phyloP scores from a whole-genome alignment of 805 yeast genomes.

The Naumovozyma castellii region DNA sequence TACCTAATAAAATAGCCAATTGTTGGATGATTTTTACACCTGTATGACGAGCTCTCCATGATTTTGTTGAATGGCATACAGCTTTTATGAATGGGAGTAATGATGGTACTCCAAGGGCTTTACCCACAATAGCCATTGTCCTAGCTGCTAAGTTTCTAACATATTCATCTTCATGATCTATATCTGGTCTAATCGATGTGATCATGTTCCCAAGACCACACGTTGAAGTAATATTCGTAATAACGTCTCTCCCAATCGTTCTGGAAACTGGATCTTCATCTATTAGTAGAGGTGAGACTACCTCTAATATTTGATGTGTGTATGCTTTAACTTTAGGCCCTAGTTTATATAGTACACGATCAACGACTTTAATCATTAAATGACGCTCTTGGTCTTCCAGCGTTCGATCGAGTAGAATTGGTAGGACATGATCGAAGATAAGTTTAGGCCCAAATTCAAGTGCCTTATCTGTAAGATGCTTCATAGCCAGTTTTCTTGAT shows the following conservation, averaged over 20 bases:
- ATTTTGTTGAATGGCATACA: constrained; percentile 63
- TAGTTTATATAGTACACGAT: constrained; percentile 55
- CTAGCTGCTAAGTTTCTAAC: constrained; percentile 68
- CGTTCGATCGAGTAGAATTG: constrained; percentile 60
- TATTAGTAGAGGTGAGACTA: constrained; percentile 66
- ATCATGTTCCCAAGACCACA: constrained; percentile 78
- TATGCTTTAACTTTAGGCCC: constrained; percentile 62
- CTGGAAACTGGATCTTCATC: constrained; percentile 74
- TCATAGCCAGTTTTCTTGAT: constrained; percentile 57
- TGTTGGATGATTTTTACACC: constrained; percentile 74
- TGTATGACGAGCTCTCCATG: constrained; percentile 77
- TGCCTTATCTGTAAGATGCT: constrained; percentile 57
- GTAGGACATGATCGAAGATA: constrained; percentile 62
- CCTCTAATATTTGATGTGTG: constrained; percentile 61
- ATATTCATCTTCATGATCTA: constrained; percentile 74
- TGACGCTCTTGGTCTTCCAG: constrained; percentile 80
- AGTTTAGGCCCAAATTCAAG: constrained; percentile 57
- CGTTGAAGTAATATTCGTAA: constrained; percentile 64
- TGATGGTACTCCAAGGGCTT: constrained; percentile 62
- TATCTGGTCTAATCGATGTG: constrained; percentile 68
- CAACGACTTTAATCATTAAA: constrained; percentile 65
- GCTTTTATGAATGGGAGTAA: constrained; percentile 76
- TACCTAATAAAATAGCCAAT: constrained; percentile 57
- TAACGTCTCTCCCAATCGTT: constrained; percentile 68
- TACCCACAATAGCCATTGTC: constrained; percentile 75